A percentile compares a stretch with the other conserved stretches of the same genome.
Evolutionary conservation across 768 basidiomycete genomes (phyloP).

Genomic region (Infundibulicybe gibba): DNA sequence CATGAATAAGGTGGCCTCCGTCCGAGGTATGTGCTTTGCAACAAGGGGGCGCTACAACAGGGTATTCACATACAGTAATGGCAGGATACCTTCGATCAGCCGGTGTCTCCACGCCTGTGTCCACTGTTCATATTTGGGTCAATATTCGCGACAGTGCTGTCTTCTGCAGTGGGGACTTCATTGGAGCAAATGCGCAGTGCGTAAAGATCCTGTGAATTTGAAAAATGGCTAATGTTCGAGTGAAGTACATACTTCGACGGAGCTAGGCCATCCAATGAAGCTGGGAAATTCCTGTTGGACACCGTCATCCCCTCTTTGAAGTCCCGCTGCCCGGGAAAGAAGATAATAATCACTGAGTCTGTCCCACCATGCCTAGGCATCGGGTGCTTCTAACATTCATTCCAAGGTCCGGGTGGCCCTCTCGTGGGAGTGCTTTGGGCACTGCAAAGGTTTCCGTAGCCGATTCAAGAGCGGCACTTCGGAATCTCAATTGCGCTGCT

Average conservation of each 20-base stretch:
- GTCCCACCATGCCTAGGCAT: background rate
- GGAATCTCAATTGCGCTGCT: slow-evolving; percentile 31
- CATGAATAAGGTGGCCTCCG: slow-evolving; percentile 30
- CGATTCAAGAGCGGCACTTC: slow-evolving; percentile 28
- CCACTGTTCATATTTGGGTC: slow-evolving; percentile 36
- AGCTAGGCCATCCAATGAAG: slow-evolving; percentile 21
- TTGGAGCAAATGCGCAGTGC: slow-evolving; percentile 37
- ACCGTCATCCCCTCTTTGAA: slow-evolving; percentile 32
- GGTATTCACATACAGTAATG: background rate
- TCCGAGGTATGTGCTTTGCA: slow-evolving; percentile 21
- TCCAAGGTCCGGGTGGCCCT: slow-evolving; percentile 36
- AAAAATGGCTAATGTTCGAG: background rate
- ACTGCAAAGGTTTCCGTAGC: slow-evolving; percentile 23
- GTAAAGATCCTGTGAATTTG: background rate
- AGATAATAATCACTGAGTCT: slow-evolving; percentile 32
- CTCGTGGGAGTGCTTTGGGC: slow-evolving; percentile 25
- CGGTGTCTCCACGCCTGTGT: slow-evolving; percentile 29
- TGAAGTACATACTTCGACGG: slow-evolving; percentile 33
- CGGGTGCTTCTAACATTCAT: background rate
- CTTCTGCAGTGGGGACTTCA: slow-evolving; percentile 32
- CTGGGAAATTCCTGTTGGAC: slow-evolving; percentile 35
- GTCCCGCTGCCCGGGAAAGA: slow-evolving; percentile 31
- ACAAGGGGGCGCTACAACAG: background rate
- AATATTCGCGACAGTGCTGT: slow-evolving; percentile 24
- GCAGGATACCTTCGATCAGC: slow-evolving; percentile 27